These are phyloP conservation scores for Thielaviopsis musarum DNA, from an alignment of 2,329 filamentous ascomycete genomes.

Conservation along the genomic window DNA sequence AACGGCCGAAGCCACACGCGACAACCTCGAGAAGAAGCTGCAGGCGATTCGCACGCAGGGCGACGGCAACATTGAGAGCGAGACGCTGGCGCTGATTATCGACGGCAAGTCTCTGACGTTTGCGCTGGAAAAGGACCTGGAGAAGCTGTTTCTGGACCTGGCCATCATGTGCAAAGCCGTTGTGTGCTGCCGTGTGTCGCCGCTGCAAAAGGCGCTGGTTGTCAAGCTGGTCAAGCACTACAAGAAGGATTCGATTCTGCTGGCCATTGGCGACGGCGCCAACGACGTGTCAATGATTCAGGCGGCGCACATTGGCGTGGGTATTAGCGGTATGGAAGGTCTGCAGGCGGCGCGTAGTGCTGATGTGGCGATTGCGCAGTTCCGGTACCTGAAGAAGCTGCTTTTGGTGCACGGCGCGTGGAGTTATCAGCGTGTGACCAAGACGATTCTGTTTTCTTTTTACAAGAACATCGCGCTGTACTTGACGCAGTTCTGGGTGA, in stretches of 20 bases:
- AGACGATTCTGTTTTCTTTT: conserved; percentile 94
- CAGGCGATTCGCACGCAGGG: conserved; percentile 77
- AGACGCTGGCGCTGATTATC: conserved; percentile 80
- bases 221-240: conserved; percentile 94
- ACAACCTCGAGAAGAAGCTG: conserved; percentile 85
- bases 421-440: conserved; percentile 95
- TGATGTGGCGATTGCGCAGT: conserved; percentile 90
- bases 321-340: conserved; percentile 93
- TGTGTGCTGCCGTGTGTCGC: conserved; percentile 93
- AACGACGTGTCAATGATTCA: conserved; percentile 99
- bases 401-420: conserved; percentile 89
- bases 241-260: conserved; percentile 74
- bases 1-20: conserved; percentile 55
- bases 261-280: conserved; percentile 92
- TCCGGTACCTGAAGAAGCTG: conserved; percentile 85
- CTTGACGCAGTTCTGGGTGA: conserved; percentile 97
- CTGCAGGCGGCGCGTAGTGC: conserved; percentile 90
- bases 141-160: conserved; percentile 83
- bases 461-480: conserved; percentile 99
- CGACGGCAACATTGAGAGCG: conserved; percentile 58
- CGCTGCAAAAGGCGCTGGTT: conserved; percentile 89
- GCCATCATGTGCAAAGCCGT: conserved; percentile 97
- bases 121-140: conserved; percentile 82
- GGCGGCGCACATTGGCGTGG: conserved; percentile 91
- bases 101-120: conserved; percentile 91